Conservation (phyloP, 2,329 filamentous ascomycete genomes). For the Calycina marina region DNA sequence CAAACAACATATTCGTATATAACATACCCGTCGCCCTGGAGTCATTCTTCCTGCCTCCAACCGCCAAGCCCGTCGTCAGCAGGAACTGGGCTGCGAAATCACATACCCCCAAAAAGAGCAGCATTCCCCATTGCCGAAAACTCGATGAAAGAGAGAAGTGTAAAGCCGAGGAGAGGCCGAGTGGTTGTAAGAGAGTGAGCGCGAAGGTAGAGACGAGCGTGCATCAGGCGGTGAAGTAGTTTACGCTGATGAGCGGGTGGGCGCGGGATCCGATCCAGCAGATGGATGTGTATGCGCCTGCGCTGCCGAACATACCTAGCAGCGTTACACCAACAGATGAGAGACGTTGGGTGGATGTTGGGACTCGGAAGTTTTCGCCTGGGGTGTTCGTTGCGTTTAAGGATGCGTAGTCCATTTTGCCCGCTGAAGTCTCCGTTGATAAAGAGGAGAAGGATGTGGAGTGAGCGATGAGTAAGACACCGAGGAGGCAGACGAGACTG, state of each 20-base stretch:
- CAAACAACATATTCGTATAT: conserved; percentile 58
- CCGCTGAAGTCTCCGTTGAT: conserved; percentile 1
- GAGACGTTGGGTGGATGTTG: conserved; percentile 26
- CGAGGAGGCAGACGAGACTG: conserved; percentile 57
- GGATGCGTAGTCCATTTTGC: conserved; percentile 1
- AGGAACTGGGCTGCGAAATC: conserved; percentile 80
- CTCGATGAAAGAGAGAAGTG: conserved; percentile 28
- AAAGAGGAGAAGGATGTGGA: conserved; percentile 25
- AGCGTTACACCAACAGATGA: conserved; percentile 57
- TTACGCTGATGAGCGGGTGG: conserved; percentile 73
- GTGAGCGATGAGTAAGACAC: conserved; percentile 71
- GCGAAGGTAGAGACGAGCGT: conserved; percentile 50
- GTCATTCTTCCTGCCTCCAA: conserved; percentile 8
- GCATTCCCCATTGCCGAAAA: conserved; percentile 40
- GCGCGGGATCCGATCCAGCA: conserved; percentile 70
- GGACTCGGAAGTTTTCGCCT: conserved; percentile 22
- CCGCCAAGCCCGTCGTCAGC: conserved; percentile 56
- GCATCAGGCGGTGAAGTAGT: conserved; percentile 64
- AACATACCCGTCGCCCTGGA: conserved; percentile 49
- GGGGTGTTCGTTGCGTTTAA: conserved; percentile 2
- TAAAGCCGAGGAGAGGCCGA: conserved; percentile 25
- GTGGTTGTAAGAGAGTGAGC: conserved; percentile 34
- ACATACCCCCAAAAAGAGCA: conserved; percentile 53
- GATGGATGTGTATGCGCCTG: conserved; percentile 60
- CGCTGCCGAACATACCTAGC: conserved; percentile 62